Base-by-base conservation (phyloP, 495 filamentous ascomycete genomes). In the Chaetomium cochliodes region DNA sequence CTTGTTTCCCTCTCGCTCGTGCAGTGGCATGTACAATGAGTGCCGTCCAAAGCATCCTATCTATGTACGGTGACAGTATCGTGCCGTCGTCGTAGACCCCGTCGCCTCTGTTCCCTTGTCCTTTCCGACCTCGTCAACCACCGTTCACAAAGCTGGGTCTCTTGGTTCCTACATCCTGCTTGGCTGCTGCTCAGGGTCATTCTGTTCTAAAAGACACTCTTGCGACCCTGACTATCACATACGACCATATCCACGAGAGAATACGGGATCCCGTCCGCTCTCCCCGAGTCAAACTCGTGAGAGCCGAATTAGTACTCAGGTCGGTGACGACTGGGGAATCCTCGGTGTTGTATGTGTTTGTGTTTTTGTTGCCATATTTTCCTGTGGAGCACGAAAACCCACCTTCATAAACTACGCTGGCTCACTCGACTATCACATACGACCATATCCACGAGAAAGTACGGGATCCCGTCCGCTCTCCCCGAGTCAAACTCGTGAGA, bases 401-500 rank as follows among this genome's bases (percentile, higher is more conserved):
- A 30, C 28, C 28, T 30, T 30, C 28, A 30, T 30, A 30, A 30
- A 30, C 28, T 3, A 2, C 28, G 6, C 28, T 30, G 28, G 2
- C 28, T 30, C 28, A 2, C 28, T 30, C 28, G 6, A 30, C 28
- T 30, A 6, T 30, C 55, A 58, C 55, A 58, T 58, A 58, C 55
- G 55, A 58, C 55, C 55, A 58, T 58, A 58, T 28, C 55, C 20
- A 22, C 39, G 7, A 49, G 61, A 63, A 57, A 63, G 33, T 67
- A 76, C 78, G 78, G 77, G 74, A 78, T 79, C 78, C 78, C 79
- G 79, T 82, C 78, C 76, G 80, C 77, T 81, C 79, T 78, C 74
- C 77, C 78, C 69, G 77, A 75, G 74, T 74, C 71, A 77, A 78
- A 70, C 74, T 60, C 37, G 41, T 18, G 26, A 63, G 23, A 41